phyloP scores from a whole-genome alignment of 441 rosid species.

The Pelargonium fulgidum region DNA sequence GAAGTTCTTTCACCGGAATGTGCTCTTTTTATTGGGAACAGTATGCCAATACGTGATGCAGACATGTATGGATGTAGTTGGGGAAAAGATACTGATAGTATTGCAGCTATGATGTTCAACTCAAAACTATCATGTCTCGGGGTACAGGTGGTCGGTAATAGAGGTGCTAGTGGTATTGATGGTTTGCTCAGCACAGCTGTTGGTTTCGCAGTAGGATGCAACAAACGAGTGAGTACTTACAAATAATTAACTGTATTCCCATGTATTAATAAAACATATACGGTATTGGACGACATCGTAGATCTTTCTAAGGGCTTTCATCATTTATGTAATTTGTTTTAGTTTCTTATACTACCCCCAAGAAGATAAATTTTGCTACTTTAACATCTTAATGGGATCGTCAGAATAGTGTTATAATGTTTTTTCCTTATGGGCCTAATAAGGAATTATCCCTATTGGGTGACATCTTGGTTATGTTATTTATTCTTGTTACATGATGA shows the following conservation, averaged over 20 bases:
- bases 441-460: too few relatives aligned
- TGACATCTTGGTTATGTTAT: too few relatives aligned
- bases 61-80: conserved; percentile 77
- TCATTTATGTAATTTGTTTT: too few relatives aligned
- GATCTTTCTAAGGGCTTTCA: too few relatives aligned
- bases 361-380: too few relatives aligned
- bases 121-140: conserved; percentile 49
- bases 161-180: conserved; percentile 99
- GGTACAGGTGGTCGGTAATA: conserved; percentile 76
- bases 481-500: too few relatives aligned
- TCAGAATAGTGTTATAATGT: too few relatives aligned
- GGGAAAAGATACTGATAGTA: conserved; percentile 24
- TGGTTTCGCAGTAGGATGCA: conserved; percentile 90
- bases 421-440: too few relatives aligned
- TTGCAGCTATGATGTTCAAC: conserved; percentile 35
- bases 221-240: conserved; percentile 49
- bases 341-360: too few relatives aligned
- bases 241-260: background rate
- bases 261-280: too few relatives aligned
- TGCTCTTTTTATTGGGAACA: conserved; percentile 87
- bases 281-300: too few relatives aligned
- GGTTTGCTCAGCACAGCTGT: conserved; percentile 90
- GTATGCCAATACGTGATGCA: conserved; percentile 94
- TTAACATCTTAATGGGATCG: too few relatives aligned
- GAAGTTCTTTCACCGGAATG: conserved; percentile 48